Evolutionary conservation across 768 basidiomycete genomes (phyloP), one percentile per base, ranked within the genome.

Genomic region (Termitomyces sp.): DNA sequence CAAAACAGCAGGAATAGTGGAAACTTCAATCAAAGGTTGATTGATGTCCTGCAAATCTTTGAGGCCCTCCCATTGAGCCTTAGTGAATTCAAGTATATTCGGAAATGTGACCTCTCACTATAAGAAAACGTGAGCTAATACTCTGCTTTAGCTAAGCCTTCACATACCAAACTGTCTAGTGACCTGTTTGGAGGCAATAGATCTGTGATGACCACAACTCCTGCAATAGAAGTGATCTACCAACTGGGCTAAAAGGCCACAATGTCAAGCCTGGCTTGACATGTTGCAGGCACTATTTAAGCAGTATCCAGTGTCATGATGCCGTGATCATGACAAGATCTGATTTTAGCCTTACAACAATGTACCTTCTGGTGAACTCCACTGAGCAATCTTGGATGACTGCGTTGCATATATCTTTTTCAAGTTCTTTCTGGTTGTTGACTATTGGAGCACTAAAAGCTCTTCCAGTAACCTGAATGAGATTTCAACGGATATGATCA

Each of bases 301-400:
- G n/a, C n/a, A n/a, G n/a, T n/a, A n/a, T n/a, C n/a, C n/a, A n/a
- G n/a, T n/a, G n/a, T n/a, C n/a, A n/a, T n/a, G n/a, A n/a, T n/a
- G n/a, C n/a, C n/a, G n/a, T n/a, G n/a, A n/a, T n/a, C n/a, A n/a
- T n/a, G n/a, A n/a, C n/a, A n/a, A n/a, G n/a, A n/a, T n/a, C 92
- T 22, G 64, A 72, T 51, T 90, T 75, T 31, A 92, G 68, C 44
- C 68, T 71, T 28, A 81, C 66, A 22, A 80, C 80, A 64, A 78
- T 79, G 66, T 87, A 92, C 46, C 90, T 78, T 58, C 86, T 75
- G 2, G 89, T 90, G 64, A 86, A 89, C 66, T 90, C 89, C n/a
- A 83, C 81, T 72, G 76, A 77, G 57, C 90, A 77, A 64, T 93
- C 91, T 69, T 91, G 88, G 34, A 94, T 73, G 22, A 94, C 73